A percentile compares a stretch with the other conserved stretches of the same genome.
Evolutionary conservation across 2,329 filamentous ascomycete genomes (phyloP).

Genomic region (Pseudocercospora eumusae): DNA sequence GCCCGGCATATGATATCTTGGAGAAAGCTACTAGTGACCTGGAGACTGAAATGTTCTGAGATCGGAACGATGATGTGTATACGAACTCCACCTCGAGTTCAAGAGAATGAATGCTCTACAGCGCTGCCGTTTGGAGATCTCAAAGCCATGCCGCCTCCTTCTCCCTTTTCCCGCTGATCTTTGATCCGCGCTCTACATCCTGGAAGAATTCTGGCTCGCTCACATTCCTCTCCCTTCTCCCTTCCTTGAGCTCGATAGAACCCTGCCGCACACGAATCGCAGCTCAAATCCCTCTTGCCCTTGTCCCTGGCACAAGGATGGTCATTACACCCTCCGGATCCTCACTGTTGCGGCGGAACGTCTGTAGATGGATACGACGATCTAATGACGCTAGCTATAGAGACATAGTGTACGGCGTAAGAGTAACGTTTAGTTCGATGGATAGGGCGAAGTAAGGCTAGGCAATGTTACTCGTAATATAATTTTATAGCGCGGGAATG

Average conservation of each 20-base stretch:
- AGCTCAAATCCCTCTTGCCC: constrained; percentile 7
- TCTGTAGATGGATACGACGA: background rate
- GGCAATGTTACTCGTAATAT: too few relatives aligned
- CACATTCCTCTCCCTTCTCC: background rate
- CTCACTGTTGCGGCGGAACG: background rate
- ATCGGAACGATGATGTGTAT: too few relatives aligned
- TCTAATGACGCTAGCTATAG: background rate
- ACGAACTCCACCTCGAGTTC: too few relatives aligned
- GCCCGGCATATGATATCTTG: background rate
- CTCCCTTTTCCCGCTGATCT: too few relatives aligned
- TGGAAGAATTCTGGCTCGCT: background rate
- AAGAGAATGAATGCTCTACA: too few relatives aligned
- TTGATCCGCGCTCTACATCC: background rate
- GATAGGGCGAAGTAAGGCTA: constrained; percentile 4
- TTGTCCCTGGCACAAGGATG: background rate
- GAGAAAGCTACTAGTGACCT: background rate
- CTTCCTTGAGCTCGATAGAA: background rate
- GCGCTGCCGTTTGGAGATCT: too few relatives aligned
- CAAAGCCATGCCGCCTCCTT: too few relatives aligned
- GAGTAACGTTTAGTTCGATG: too few relatives aligned
- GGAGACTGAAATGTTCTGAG: background rate
- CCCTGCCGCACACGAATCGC: background rate
- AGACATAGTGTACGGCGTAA: constrained; percentile 8
- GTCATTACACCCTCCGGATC: background rate
- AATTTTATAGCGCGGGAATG: constrained; percentile 12